Base-by-base conservation (phyloP, 257 asterid genomes). In the Verbena officinalis region DNA sequence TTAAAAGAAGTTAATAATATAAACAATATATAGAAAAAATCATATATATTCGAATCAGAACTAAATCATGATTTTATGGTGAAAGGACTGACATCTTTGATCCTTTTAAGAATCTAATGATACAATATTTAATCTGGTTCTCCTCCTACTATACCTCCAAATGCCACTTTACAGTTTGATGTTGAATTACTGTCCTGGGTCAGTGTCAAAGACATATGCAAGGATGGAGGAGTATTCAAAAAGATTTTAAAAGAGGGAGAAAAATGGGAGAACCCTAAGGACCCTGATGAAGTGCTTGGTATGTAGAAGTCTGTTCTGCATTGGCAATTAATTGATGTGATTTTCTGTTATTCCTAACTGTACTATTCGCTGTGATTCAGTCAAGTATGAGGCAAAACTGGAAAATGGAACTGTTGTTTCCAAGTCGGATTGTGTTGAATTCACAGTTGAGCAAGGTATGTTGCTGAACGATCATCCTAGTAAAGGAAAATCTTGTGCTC, bases 241-340 rank as follows among this genome's bases (percentile, higher is more conserved):
- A 87, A 87, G 73, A 73, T 84, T 31, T 73, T 87, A 59, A 70
- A 59, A 9, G 83, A 78, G 53, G 91, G 95, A 57, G 95, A 84
- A 19, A 87, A 82, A 60, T 84, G 95, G 95, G 87, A 84, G 77
- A 87, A 84, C 63, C 95, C 91, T 0, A 86, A 86, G 77, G 95
- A 84, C 50, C 74, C 69, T 33, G 95, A 86, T 58, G 95, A 86
- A 66, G 95, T 82, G 20, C 62, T 82, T 30, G 89, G 95, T 82
- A 77, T 16, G 73, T 16, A 5, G 53, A 46, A 27, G 14, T 13
- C 2, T 48, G 9, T 23, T 0, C 31, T 58, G 4, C 17, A n/a
- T 6, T 27, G 44, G 9, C 17, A 39, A 9, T 15, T 3, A 1
- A 3, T 33, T 3, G 7, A 21, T 71, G 46, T 40, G 12, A 10